Evolutionary conservation across 2,329 filamentous ascomycete species (phyloP), one percentile per base, ranked within the genome.

Genomic region (Cercospora canescens): DNA sequence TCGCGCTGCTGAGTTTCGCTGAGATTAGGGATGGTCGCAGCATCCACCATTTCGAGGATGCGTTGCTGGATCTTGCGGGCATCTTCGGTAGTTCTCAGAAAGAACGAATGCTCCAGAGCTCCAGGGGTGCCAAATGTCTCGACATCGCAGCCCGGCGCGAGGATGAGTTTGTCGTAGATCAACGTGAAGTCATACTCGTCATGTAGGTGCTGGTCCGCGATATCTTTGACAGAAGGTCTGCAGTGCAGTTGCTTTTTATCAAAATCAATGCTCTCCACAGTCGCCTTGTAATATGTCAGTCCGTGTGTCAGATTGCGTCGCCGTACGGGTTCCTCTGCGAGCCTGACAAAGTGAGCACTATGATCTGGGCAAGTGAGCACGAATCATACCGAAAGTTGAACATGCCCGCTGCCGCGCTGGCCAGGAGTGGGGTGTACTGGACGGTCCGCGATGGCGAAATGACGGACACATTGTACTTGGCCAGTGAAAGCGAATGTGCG

Each of bases 351-450:
- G 26, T 52, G 24, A 52, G 45, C 12, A 24, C 21, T 28, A 14
- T 16, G 14, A 30, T 30, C 24, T 52, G 12, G 12, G 2, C 1
- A 6, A 28, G 3, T 2, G 7, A 26, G 24, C 12, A 7, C 16
- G 14, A 52, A 52, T 11, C 21, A 52, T 52, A 28, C 45, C 62
- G 76, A 66, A 82, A 81, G 61, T 82, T 77, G 75, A 82, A 82
- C 32, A 82, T 76, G 1, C 79, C 80, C 52, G 79, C 80, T 7
- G 81, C 81, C 21, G 80, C 81, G 56, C 78, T 80, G 11, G 81
- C 80, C 6, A 83, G 76, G 2, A 83, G 73, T 7, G 81, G 81
- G 0, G 81, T 83, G 63, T 82, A 80, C 56, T 80, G 79, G 32
- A 80, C 77, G 3, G 80, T 83, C 6, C 79, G 74, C 6, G 77